Evolutionary conservation across 805 yeast species (phyloP).

Genomic region (Spathaspora sp.): DNA sequence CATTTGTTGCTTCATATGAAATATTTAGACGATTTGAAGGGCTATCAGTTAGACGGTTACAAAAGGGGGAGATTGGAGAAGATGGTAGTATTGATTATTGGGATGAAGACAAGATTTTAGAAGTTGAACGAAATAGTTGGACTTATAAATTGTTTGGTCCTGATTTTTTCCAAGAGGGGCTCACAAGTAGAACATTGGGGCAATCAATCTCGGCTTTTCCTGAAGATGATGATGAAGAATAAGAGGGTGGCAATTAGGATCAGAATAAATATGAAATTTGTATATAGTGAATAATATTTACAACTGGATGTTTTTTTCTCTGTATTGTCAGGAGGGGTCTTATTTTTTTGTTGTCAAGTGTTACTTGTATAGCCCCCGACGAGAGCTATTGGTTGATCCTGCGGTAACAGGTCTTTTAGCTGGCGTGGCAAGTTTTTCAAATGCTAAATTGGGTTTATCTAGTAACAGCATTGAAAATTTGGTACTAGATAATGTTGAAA

Average conservation of each 20-base stretch:
- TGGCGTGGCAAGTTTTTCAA: neutral
- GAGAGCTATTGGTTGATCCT: neutral
- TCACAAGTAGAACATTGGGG: conserved; percentile 38
- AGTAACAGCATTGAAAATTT: neutral
- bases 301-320: no score
- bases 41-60: conserved; percentile 35
- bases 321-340: no score
- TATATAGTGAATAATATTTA: neutral
- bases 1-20: conserved; percentile 31
- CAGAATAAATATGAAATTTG: neutral
- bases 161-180: conserved; percentile 42
- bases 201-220: neutral
- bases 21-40: conserved; percentile 36
- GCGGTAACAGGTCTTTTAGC: neutral
- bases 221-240: neutral
- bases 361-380: no score
- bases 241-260: neutral
- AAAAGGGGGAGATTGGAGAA: conserved; percentile 36
- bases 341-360: no score
- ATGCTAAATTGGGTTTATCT: neutral
- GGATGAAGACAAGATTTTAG: conserved; percentile 15
- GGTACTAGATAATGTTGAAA: neutral
- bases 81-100: conserved; percentile 34
- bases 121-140: conserved; percentile 27
- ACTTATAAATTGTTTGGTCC: conserved; percentile 37